Evolutionary conservation across 805 yeast species (phyloP).

Genomic region (Wickerhamomyces canadensis): DNA sequence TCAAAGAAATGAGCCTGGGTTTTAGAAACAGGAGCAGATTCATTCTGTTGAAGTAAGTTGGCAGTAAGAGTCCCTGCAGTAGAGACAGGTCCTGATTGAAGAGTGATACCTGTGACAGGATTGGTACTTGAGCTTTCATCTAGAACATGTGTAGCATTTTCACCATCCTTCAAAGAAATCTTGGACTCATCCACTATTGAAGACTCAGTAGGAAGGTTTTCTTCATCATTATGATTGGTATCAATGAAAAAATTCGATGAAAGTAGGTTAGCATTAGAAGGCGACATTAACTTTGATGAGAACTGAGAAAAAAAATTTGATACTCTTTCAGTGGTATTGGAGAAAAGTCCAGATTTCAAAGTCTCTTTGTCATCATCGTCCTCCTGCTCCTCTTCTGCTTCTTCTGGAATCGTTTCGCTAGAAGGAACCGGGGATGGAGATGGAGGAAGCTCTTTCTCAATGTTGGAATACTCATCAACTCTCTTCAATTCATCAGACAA

Average conservation of each 20-base stretch:
- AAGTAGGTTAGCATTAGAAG: background rate
- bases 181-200: too few species aligned
- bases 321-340: constrained; percentile 6
- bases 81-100: background rate
- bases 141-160: too few species aligned
- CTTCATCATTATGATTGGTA: too few species aligned
- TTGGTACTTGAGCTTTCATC: constrained; percentile 11
- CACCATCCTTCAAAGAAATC: too few species aligned
- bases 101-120: constrained; percentile 7
- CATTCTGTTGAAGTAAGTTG: constrained; percentile 1
- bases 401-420: background rate
- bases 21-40: background rate
- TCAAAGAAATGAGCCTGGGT: constrained; percentile 3
- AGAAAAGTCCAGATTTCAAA: constrained; percentile 7
- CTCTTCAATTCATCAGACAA: constrained; percentile 8
- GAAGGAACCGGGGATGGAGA: background rate
- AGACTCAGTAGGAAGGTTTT: too few species aligned
- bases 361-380: too few species aligned
- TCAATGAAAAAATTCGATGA: too few species aligned
- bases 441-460: background rate
- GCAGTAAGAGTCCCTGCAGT: constrained; percentile 5
- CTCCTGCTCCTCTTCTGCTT: background rate
- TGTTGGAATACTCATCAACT: constrained; percentile 1
- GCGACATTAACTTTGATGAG: constrained; percentile 2
- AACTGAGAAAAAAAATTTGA: constrained; percentile 7